These are phyloP conservation scores for Hypomyces perniciosus DNA, from an alignment of 2,329 filamentous ascomycete genomes.

Conservation along the genomic window DNA sequence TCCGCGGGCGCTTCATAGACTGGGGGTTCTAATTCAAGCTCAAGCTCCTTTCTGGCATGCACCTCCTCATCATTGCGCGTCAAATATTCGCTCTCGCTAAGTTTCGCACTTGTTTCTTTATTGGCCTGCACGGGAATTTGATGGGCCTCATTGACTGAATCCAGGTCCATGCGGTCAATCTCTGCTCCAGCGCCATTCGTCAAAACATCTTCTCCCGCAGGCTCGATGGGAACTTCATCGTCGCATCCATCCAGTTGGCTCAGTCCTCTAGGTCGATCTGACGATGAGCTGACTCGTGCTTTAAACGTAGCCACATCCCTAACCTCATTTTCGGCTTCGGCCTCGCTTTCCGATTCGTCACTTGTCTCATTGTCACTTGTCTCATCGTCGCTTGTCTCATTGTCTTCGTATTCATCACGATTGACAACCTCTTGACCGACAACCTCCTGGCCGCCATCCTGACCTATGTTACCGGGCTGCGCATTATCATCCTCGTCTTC, in stretches of 20 bases:
- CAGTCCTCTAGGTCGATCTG: constrained; percentile 1
- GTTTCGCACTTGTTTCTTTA: not conserved
- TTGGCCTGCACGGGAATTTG: not conserved
- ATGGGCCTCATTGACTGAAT: not conserved
- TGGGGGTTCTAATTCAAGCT: too few relatives aligned
- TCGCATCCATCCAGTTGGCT: constrained; percentile 7
- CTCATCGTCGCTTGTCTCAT: constrained; percentile 5
- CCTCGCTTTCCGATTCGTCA: not conserved
- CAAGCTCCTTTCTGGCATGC: too few relatives aligned
- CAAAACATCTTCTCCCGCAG: not conserved
- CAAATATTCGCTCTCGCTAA: not conserved
- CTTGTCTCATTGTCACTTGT: not conserved
- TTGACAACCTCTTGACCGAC: not conserved
- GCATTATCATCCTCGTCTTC: constrained; percentile 35
- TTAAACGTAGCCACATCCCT: not conserved
- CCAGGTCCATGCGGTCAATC: not conserved
- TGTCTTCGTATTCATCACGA: constrained; percentile 4
- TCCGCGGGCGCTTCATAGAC: too few relatives aligned
- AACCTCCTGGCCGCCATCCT: not conserved
- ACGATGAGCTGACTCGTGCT: not conserved
- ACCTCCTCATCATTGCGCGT: not conserved
- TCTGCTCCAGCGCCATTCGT: not conserved
- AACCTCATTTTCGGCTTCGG: not conserved
- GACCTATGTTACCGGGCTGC: not conserved
- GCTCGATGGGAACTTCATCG: not conserved